A percentile compares a stretch with the other conserved stretches of the same genome.
phyloP scores from a whole-genome alignment of 164 flowering plant species.

The Macadamia tetraphylla region DNA sequence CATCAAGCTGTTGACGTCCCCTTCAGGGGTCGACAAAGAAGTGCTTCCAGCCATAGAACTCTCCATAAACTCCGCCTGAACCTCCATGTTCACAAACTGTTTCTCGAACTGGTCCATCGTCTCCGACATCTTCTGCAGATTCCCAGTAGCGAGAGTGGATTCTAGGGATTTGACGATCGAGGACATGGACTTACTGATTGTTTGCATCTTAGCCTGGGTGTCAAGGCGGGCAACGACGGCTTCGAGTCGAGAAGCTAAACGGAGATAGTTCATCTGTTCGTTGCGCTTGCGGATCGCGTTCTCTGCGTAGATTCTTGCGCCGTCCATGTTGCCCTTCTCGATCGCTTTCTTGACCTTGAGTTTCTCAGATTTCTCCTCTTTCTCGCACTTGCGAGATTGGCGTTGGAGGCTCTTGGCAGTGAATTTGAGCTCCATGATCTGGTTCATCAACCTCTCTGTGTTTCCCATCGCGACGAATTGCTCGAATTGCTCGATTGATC shows the following conservation, averaged over 20 bases:
- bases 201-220: conserved; percentile 18
- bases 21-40: conserved; percentile 19
- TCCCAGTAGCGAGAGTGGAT: conserved; percentile 13
- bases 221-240: conserved; percentile 20
- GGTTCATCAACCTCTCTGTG: conserved; percentile 20
- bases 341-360: conserved; percentile 18
- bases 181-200: conserved; percentile 17
- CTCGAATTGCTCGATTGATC: neutral
- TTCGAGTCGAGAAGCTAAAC: conserved; percentile 17
- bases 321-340: conserved; percentile 20
- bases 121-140: conserved; percentile 20
- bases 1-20: conserved; percentile 19
- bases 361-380: conserved; percentile 15
- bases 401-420: conserved; percentile 18
- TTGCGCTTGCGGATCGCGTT: conserved; percentile 17
- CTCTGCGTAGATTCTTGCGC: conserved; percentile 20
- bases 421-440: conserved; percentile 19
- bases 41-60: conserved; percentile 23
- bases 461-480: conserved; percentile 10
- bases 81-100: conserved; percentile 23
- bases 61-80: conserved; percentile 20
- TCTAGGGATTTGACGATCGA: conserved; percentile 17
- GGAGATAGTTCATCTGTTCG: conserved; percentile 21
- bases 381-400: conserved; percentile 18
- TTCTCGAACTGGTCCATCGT: conserved; percentile 22